Evolutionary conservation across 1,139 yeast genomes (phyloP).

Genomic region (Zygoascus meyerae): DNA sequence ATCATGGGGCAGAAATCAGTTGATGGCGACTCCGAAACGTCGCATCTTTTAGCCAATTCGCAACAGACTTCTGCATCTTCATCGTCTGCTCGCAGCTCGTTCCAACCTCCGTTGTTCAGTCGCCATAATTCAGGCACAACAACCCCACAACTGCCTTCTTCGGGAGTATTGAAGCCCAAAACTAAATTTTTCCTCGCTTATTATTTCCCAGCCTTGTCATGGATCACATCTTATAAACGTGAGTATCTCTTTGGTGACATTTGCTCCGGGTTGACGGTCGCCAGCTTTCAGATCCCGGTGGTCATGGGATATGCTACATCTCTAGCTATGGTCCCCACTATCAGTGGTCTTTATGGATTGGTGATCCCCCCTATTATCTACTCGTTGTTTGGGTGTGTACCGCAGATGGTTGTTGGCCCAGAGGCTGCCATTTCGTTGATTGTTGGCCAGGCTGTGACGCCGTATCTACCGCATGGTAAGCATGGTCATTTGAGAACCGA

Average conservation of each 20-base stretch:
- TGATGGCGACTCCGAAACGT: neutral
- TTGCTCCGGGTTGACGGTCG: slow-evolving; percentile 79
- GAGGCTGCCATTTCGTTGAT: slow-evolving; percentile 90
- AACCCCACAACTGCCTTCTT: slow-evolving; percentile 3
- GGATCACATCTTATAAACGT: slow-evolving; percentile 62
- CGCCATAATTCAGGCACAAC: slow-evolving; percentile 1
- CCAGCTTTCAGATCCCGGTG: slow-evolving; percentile 87
- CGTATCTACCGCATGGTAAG: slow-evolving; percentile 22
- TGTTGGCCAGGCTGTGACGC: slow-evolving; percentile 86
- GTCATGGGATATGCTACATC: slow-evolving; percentile 86
- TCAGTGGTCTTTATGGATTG: slow-evolving; percentile 76
- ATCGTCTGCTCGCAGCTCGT: neutral
- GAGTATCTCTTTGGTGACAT: slow-evolving; percentile 63
- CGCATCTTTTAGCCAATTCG: neutral
- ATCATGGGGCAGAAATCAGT: too few relatives aligned
- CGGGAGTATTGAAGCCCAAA: slow-evolving; percentile 5
- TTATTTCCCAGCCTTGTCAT: slow-evolving; percentile 73
- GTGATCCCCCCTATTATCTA: slow-evolving; percentile 82
- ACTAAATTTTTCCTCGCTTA: slow-evolving; percentile 45
- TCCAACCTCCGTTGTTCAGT: neutral
- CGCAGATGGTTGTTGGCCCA: slow-evolving; percentile 96
- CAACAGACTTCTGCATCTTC: neutral
- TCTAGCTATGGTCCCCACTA: slow-evolving; percentile 84
- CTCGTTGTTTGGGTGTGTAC: slow-evolving; percentile 81
- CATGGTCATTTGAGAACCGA: slow-evolving; percentile 8